Base-by-base conservation (phyloP, 495 filamentous ascomycete genomes). In the Collariella sp. region DNA sequence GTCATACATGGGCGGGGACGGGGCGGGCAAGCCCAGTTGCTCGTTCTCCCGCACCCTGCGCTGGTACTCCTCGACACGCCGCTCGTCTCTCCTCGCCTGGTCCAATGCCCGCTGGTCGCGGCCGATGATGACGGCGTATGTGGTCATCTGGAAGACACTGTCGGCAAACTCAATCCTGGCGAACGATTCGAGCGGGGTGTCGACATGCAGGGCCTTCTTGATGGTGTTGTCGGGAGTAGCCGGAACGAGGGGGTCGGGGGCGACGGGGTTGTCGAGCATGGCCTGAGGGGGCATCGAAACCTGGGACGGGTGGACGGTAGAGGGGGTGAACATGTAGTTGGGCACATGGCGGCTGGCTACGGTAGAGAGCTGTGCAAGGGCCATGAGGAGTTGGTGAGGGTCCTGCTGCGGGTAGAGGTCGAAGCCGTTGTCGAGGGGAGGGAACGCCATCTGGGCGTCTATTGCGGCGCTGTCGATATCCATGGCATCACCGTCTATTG, bases 101-200 rank as follows among this genome's bases (percentile, higher is more conserved):
- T 70, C 60, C 60, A 76, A 60, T 5, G 75, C 75, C 15, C 66
- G 55, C 54, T 73, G 69, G 50, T 78, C 75, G 22, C 75, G 72
- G 22, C 75, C 75, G 36, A 78, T 76, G 26, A 76, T 71, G 60
- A 76, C 72, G 16, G 72, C 71, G 42, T 74, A 76, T 15, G 75
- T 77, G 11, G 73, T 77, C 73, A 77, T 76, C 61, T 76, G 72
- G 46, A 77, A 77, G 35, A 68, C 66, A 52, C 75, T 74, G 52
- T 77, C 75, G 60, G 70, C 72, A 39, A 77, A 77, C 58, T 77
- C 75, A 52, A 77, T 70, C 46, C 68, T 66, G 20, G 75, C 75
- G 54, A 77, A 77, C 24, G 73, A 76, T 61, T 76, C 72, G n/a
- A 77, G 61, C 18, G 68, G 64, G 46, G 68, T 56, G 33, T 68